Evolutionary conservation across 768 basidiomycete species (phyloP).

Genomic region (Mycena pura): DNA sequence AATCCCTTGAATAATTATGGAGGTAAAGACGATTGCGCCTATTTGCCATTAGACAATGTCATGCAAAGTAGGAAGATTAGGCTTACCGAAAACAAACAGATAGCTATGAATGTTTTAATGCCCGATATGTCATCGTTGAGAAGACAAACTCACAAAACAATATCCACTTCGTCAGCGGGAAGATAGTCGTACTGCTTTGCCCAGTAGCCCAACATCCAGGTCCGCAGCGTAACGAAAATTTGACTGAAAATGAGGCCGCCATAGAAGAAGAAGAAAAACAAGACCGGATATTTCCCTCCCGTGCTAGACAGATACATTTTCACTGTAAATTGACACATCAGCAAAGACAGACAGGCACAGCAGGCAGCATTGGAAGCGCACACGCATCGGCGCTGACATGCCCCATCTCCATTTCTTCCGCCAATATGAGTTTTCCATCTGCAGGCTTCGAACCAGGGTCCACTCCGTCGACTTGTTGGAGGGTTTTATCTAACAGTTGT

Average conservation of each 20-base stretch:
- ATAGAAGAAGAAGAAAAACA: conserved; percentile 17
- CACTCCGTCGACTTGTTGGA: conserved; percentile 30
- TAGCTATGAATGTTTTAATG: conserved; percentile 45
- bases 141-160: conserved; percentile 37
- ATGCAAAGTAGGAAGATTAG: background rate
- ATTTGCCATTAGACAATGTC: too few relatives aligned
- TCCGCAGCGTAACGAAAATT: background rate
- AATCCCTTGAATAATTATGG: conserved; percentile 31
- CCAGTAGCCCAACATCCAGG: conserved; percentile 27
- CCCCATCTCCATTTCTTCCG: conserved; percentile 66
- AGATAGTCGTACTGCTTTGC: conserved; percentile 15
- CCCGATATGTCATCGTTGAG: background rate
- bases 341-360: conserved; percentile 22
- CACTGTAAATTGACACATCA: background rate
- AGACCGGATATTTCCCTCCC: conserved; percentile 12
- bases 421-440: conserved; percentile 64
- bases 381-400: conserved; percentile 52
- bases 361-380: background rate
- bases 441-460: conserved; percentile 23
- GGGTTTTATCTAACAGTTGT: conserved; percentile 30
- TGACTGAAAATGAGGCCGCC: conserved; percentile 9
- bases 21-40: conserved; percentile 33
- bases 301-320: conserved; percentile 19
- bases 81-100: conserved; percentile 46
- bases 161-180: conserved; percentile 11